These are phyloP conservation scores for Penicillium freii DNA, from an alignment of 2,329 filamentous ascomycete species.

Conservation along the genomic window DNA sequence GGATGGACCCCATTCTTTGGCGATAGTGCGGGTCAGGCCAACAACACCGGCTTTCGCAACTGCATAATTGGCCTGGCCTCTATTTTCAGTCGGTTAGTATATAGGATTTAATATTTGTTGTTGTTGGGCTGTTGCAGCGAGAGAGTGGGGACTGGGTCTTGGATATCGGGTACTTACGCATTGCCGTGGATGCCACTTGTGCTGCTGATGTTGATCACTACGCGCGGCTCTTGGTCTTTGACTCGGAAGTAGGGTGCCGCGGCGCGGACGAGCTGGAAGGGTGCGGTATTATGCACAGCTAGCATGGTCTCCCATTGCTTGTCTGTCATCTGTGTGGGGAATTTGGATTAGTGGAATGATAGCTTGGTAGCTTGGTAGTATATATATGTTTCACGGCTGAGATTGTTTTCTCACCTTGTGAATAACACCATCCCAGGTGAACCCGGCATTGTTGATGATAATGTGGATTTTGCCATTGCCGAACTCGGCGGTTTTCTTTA, in stretches of 20 bases:
- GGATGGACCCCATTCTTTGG: conserved; percentile 83
- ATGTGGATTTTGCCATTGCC: conserved; percentile 85
- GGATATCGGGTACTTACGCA: conserved; percentile 45
- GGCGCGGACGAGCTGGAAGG: conserved; percentile 77
- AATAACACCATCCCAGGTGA: conserved; percentile 90
- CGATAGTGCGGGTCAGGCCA: conserved; percentile 83
- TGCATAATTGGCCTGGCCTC: conserved; percentile 84
- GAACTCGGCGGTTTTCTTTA: conserved; percentile 73
- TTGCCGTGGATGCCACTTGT: conserved; percentile 84
- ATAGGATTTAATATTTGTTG: neutral
- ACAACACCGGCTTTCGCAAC: conserved; percentile 80
- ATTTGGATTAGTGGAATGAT: neutral
- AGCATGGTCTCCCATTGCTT: conserved; percentile 91
- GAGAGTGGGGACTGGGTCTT: neutral
- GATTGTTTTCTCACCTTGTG: conserved; percentile 60
- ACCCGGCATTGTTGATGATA: conserved; percentile 88
- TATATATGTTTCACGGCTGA: neutral
- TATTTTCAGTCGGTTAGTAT: conserved; percentile 2
- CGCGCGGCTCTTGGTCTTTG: conserved; percentile 73
- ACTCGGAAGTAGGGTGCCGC: conserved; percentile 86
- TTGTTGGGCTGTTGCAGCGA: neutral
- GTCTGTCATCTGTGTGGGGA: conserved; percentile 64
- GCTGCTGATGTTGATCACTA: conserved; percentile 79
- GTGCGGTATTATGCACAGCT: conserved; percentile 77
- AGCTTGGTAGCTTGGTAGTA: neutral